Conservation (phyloP, 2,329 filamentous ascomycete species). For the Cordyceps cicadae region DNA sequence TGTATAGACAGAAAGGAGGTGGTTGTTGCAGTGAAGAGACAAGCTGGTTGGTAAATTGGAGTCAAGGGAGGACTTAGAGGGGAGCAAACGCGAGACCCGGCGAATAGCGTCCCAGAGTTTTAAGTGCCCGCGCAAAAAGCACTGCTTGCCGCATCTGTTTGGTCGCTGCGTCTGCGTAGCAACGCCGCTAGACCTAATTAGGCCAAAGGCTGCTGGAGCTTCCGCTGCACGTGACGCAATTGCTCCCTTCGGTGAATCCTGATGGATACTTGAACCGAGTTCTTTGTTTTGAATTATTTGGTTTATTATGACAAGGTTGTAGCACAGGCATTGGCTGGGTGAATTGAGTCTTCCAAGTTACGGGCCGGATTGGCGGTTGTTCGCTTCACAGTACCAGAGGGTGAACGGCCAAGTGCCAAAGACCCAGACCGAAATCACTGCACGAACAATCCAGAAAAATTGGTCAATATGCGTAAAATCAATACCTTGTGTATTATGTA, state of each 20-base stretch:
- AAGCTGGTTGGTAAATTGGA: not conserved
- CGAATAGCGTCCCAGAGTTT: conserved; percentile 1
- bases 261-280: not conserved
- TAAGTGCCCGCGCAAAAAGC: conserved; percentile 6
- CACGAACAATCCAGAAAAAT: not conserved
- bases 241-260: not conserved
- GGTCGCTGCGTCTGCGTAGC: conserved; percentile 17
- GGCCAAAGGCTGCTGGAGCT: conserved; percentile 1
- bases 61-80: not conserved
- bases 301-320: not conserved
- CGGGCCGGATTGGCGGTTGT: too few species aligned
- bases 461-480: not conserved
- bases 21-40: not conserved
- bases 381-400: too few species aligned
- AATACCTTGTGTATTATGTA: not conserved
- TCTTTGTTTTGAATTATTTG: not conserved
- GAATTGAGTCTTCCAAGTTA: too few species aligned
- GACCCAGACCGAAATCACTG: not conserved
- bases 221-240: conserved; percentile 8
- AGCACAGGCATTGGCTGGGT: too few species aligned
- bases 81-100: conserved; percentile 1
- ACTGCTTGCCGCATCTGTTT: conserved; percentile 8
- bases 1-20: not conserved
- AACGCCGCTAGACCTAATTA: conserved; percentile 22
- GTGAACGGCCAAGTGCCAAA: not conserved